Percentiles rank a stretch among this genome's conserved stretches.
These are phyloP conservation scores for Diaporthe helianthi DNA, from an alignment of 2,329 filamentous ascomycete genomes.

Conservation along the genomic window DNA sequence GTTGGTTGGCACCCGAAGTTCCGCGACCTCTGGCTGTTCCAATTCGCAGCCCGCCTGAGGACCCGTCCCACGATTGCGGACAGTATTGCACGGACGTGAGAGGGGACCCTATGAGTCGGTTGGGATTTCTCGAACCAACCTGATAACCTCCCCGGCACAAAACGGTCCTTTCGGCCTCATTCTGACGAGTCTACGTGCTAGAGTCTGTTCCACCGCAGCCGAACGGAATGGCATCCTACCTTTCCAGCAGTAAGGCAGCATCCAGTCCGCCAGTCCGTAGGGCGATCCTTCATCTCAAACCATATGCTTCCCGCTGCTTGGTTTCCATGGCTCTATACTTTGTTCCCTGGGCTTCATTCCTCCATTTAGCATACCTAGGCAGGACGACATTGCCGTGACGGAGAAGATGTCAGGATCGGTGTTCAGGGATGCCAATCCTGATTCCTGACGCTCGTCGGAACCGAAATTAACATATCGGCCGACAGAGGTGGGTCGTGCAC, in stretches of 20 bases:
- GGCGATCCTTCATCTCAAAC: background rate
- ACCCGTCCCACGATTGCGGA: conserved; percentile 5
- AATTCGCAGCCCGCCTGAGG: background rate
- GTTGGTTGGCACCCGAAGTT: conserved; percentile 18
- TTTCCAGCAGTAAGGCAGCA: background rate
- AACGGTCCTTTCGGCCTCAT: background rate
- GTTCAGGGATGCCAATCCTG: conserved; percentile 16
- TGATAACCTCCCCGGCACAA: background rate
- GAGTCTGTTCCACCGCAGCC: background rate
- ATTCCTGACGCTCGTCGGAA: conserved; percentile 20
- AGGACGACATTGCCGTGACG: background rate
- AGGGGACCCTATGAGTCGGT: background rate
- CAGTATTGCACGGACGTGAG: background rate
- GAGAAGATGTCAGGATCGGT: background rate
- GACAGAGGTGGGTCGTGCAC: conserved; percentile 8
- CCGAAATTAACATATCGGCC: conserved; percentile 28
- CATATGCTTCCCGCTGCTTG: background rate
- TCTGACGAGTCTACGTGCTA: background rate
- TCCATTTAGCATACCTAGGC: background rate
- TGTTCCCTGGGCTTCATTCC: background rate
- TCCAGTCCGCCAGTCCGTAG: background rate
- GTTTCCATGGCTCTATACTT: background rate
- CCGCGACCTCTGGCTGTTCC: conserved; percentile 1
- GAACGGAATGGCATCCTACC: background rate
- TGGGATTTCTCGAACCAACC: background rate